Evolutionary conservation across 2,329 filamentous ascomycete species (phyloP), one percentile per base, ranked within the genome.

Genomic region (Cylindrodendrum hubeiense): DNA sequence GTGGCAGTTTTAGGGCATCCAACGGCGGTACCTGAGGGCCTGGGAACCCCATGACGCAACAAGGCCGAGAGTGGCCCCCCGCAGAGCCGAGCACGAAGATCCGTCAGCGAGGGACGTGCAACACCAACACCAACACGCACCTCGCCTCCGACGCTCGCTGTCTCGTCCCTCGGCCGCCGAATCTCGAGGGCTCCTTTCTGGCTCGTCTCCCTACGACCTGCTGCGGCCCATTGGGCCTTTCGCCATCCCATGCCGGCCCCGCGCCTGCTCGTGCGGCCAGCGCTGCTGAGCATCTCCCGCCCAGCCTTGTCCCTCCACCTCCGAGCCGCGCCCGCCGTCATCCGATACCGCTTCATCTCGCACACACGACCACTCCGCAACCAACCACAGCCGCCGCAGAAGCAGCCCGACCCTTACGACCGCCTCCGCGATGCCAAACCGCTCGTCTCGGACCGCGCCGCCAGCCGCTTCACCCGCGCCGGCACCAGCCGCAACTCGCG

Each of bases 351-450:
- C 19, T 30, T 67, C 19, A 67, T 79, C 44, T 75, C 75, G 3
- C 66, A 60, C 57, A 73, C 69, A 9, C 41, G 47, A 2, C 68
- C 56, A 46, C 69, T 63, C 24, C 60, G 34, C 30, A 39, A 49
- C 33, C 47, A 63, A 15, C 13, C 33, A 21, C 26, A 21, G 6
- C 47, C 47, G 8, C 47, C 47, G 8, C 46, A 49, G 46, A 28
- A 49, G 17, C 46, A 49, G 46, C 8, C 72, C 8, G 67, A 76
- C 39, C 63, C 69, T 10, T 47, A 75, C 64, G 70, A 76, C 15
- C 72, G 63, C 39, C 71, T 79, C 28, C 75, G 72, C 49, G 68
- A 70, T 22, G 78, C 79, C 15, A 70, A 69, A 12, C 80, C 79
- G 4, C 75, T 80, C 56, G 73, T 80, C 17, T 67, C 77, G 19